These are phyloP conservation scores for Blumeriella jaapii DNA, from an alignment of 2,329 filamentous ascomycete species.

Conservation along the genomic window DNA sequence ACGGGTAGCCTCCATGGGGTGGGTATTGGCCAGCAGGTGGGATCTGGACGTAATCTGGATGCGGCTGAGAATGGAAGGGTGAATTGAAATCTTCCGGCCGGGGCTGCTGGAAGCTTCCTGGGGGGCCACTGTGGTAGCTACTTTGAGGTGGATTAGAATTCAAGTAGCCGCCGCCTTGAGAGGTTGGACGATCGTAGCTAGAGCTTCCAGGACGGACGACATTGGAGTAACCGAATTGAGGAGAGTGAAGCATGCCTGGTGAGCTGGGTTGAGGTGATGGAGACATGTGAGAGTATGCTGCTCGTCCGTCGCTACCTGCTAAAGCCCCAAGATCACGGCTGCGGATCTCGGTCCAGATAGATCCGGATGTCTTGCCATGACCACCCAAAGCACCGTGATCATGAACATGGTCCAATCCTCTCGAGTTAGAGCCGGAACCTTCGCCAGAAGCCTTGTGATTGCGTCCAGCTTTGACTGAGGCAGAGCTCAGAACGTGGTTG, in stretches of 20 bases:
- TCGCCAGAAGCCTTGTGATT: conserved; percentile 47
- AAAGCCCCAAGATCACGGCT: conserved; percentile 45
- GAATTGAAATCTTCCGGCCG: conserved; percentile 1
- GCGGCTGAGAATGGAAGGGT: conserved; percentile 7
- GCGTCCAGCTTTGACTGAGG: conserved; percentile 70
- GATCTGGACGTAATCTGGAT: too few species aligned
- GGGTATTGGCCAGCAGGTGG: background rate
- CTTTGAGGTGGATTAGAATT: conserved; percentile 13
- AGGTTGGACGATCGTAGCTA: conserved; percentile 15
- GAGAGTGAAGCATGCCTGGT: conserved; percentile 13
- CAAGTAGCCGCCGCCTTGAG: conserved; percentile 18
- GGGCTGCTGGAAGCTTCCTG: conserved; percentile 10
- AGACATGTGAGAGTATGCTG: conserved; percentile 13
- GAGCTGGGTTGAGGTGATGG: conserved; percentile 19
- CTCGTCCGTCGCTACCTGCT: conserved; percentile 36
- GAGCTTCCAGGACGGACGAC: conserved; percentile 9
- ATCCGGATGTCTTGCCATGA: conserved; percentile 46
- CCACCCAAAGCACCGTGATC: conserved; percentile 29
- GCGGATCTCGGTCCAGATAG: conserved; percentile 50
- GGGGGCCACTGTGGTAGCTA: conserved; percentile 13
- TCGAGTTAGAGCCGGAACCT: conserved; percentile 27
- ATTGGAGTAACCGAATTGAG: conserved; percentile 23
- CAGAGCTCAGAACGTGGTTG: conserved; percentile 65
- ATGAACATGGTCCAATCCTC: conserved; percentile 21
- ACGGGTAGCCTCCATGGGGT: conserved; percentile 1